Conservation (phyloP, 2,329 filamentous ascomycete species). For the Dothidotthia symphoricarpi region DNA sequence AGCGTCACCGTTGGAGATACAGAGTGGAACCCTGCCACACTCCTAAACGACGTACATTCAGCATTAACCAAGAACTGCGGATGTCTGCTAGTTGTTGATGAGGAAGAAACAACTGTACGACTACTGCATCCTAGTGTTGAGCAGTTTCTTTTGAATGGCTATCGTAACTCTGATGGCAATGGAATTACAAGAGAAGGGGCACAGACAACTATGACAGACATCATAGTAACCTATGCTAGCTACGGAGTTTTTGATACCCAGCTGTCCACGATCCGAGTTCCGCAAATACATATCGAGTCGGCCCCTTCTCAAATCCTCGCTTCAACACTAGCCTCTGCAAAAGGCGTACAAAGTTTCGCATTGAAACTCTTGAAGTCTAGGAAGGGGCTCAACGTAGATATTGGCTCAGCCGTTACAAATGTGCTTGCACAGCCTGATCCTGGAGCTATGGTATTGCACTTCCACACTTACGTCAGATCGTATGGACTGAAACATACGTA, state of each 20-base stretch:
- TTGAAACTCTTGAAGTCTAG: constrained; percentile 8
- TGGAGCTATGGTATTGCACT: too few relatives aligned
- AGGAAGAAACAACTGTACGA: constrained; percentile 24
- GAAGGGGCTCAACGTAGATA: constrained; percentile 5
- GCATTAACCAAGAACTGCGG: constrained; percentile 20
- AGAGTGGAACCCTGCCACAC: constrained; percentile 10
- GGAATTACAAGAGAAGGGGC: constrained; percentile 4
- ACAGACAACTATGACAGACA: constrained; percentile 14
- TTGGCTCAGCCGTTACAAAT: constrained; percentile 5
- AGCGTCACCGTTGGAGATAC: constrained; percentile 39
- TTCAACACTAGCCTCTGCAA: too few relatives aligned
- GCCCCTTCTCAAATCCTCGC: background rate
- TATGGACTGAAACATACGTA: too few relatives aligned
- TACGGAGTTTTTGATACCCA: constrained; percentile 22
- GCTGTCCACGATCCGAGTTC: constrained; percentile 3
- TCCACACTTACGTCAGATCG: too few relatives aligned
- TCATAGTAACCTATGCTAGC: constrained; percentile 21
- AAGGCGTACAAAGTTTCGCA: constrained; percentile 1
- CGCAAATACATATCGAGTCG: background rate
- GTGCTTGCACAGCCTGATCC: background rate
- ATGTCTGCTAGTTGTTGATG: constrained; percentile 22
- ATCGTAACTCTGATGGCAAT: background rate
- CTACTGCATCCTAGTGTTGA: constrained; percentile 22
- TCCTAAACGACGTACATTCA: constrained; percentile 17
- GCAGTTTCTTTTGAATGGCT: constrained; percentile 14